A percentile compares a stretch with the other conserved stretches of the same genome.
phyloP scores from a whole-genome alignment of 202 grass and related monocot species.

The Zoysia matrella region DNA sequence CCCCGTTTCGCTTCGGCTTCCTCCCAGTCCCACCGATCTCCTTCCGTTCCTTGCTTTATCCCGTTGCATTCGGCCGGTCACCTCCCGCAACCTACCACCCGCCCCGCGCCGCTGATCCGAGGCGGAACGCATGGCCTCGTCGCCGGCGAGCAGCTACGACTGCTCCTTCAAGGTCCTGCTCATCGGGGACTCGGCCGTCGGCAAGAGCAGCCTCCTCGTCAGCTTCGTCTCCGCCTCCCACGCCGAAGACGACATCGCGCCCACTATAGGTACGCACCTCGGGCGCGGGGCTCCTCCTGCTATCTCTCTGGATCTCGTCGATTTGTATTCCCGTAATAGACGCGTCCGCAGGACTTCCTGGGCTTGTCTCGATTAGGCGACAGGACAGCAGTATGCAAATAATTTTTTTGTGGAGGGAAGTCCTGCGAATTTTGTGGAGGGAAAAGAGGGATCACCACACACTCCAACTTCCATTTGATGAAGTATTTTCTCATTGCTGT shows the following conservation, averaged over 20 bases:
- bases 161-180: conserved; percentile 96
- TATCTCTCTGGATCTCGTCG: conserved; percentile 36
- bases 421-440: conserved; percentile 2
- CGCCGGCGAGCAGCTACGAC: conserved; percentile 49
- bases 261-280: conserved; percentile 73
- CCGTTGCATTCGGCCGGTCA: conserved; percentile 21
- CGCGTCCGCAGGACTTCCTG: background rate
- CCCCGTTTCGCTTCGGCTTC: conserved; percentile 31
- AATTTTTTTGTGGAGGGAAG: too few relatives aligned
- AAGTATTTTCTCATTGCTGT: too few relatives aligned
- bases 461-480: too few relatives aligned
- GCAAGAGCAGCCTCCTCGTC: conserved; percentile 97
- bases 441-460: conserved; percentile 4
- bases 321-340: background rate
- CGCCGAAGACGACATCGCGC: conserved; percentile 70
- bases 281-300: background rate
- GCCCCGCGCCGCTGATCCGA: background rate
- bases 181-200: conserved; percentile 91
- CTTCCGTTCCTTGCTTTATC: background rate
- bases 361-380: background rate
- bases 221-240: conserved; percentile 78
- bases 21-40: conserved; percentile 1
- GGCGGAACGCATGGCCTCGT: conserved; percentile 48
- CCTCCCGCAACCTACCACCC: conserved; percentile 19
- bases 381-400: background rate